These are phyloP conservation scores for Phytophthora crassamura DNA, from an alignment of 352 stramenopile species.

Conservation along the genomic window DNA sequence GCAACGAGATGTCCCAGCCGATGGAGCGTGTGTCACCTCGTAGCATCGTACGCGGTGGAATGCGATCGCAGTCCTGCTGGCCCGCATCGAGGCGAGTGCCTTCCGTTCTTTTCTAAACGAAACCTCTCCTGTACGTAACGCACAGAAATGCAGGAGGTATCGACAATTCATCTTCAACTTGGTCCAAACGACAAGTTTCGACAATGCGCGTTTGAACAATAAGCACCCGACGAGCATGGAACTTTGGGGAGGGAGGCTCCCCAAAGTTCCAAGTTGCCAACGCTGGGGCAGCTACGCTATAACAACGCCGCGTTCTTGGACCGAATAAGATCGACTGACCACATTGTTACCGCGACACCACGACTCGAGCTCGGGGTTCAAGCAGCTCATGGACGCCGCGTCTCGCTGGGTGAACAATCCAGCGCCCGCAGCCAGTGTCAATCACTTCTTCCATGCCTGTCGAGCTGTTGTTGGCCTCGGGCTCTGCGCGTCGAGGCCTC, in stretches of 20 bases:
- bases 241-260: too few species aligned
- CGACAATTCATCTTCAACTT: conserved; percentile 37
- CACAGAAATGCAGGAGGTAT: conserved; percentile 12
- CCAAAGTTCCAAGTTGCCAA: conserved; percentile 4
- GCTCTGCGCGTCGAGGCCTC: neutral
- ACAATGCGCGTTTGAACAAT: too few species aligned
- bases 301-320: too few species aligned
- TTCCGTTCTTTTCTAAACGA: conserved; percentile 4
- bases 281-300: neutral
- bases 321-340: conserved; percentile 23
- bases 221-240: too few species aligned
- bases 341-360: conserved; percentile 31
- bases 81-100: neutral
- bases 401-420: conserved; percentile 24
- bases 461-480: conserved; percentile 10
- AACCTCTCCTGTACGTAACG: neutral
- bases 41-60: too few species aligned
- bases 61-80: conserved; percentile 9
- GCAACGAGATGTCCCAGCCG: conserved; percentile 19
- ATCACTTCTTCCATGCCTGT: conserved; percentile 12
- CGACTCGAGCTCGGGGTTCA: conserved; percentile 14
- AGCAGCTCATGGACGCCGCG: neutral
- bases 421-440: conserved; percentile 16
- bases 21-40: neutral
- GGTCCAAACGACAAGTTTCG: neutral